Evolutionary conservation across 352 stramenopile species (phyloP).

Genomic region (Phytopythium chamaehyphon): DNA sequence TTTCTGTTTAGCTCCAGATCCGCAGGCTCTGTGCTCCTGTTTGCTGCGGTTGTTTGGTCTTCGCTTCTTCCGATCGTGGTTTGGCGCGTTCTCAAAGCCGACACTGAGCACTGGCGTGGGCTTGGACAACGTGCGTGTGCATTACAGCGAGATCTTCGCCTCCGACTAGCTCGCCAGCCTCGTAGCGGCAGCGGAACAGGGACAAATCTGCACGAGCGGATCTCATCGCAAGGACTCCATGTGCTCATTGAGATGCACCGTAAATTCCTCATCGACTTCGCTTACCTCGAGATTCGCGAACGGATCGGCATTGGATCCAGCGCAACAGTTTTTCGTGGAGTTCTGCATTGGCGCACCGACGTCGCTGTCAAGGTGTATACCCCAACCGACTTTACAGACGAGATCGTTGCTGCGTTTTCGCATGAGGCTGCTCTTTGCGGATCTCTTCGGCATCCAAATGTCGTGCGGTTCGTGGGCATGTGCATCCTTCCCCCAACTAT

Average conservation of each 20-base stretch:
- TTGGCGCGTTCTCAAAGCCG: slow-evolving; percentile 64
- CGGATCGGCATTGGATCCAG: slow-evolving; percentile 53
- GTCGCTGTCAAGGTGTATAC: slow-evolving; percentile 84
- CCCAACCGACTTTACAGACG: slow-evolving; percentile 44
- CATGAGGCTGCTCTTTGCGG: slow-evolving; percentile 75
- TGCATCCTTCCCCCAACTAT: slow-evolving; percentile 75
- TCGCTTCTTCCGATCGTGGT: slow-evolving; percentile 57
- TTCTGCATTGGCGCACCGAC: slow-evolving; percentile 39
- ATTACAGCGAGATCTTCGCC: slow-evolving; percentile 27
- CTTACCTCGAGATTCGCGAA: slow-evolving; percentile 36
- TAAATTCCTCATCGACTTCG: slow-evolving; percentile 67
- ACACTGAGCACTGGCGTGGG: slow-evolving; percentile 72
- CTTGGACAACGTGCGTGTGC: slow-evolving; percentile 47
- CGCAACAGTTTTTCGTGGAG: slow-evolving; percentile 59
- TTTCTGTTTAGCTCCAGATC: slow-evolving; percentile 16
- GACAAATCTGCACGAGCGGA: slow-evolving; percentile 44
- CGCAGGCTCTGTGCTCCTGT: neutral
- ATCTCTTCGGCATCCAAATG: slow-evolving; percentile 70
- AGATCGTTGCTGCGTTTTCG: slow-evolving; percentile 74
- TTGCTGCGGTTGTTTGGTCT: slow-evolving; percentile 36
- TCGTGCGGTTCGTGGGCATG: slow-evolving; percentile 83
- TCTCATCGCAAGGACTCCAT: slow-evolving; percentile 61
- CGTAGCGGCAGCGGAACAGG: slow-evolving; percentile 27
- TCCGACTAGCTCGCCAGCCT: neutral
- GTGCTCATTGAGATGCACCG: slow-evolving; percentile 66